Base-by-base conservation (phyloP, 2,329 filamentous ascomycete species). In the Stagonosporopsis rhizophila region DNA sequence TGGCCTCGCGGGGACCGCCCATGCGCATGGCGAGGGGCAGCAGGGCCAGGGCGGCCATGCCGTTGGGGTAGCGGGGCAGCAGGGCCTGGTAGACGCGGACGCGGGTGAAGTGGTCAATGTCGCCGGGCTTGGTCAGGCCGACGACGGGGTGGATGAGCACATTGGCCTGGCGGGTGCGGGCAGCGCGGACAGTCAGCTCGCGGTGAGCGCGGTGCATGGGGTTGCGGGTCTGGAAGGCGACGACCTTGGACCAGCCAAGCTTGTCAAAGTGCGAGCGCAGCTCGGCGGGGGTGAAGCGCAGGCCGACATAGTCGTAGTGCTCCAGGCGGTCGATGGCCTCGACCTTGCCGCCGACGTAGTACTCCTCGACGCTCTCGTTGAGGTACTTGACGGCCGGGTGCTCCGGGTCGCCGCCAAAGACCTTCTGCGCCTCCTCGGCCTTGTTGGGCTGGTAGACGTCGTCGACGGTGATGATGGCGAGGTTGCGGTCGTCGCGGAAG, bases 101-200 rank as follows among this genome's bases (percentile, higher is more conserved):
- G 77, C 95, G 92, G 71, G 95, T 99, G 83, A 99, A 99, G 85
- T 99, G 95, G 81, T 99, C 95, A 76, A 99, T 99, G 79, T 99
- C 95, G 78, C 95, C 95, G 56, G 95, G 95, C 85, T 99, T 99
- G 77, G 95, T 99, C 73, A 99, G 86, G 75, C 95, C 95, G 64
- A 99, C 95, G 64, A 99, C 95, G 59, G 95, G 95, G 83, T 99
- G 95, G 78, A 99, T 99, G 73, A 99, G 89, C 67, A 99, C 95
- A 77, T 99, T 99, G 78, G 95, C 95, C 79, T 97, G 93, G 79
- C 96, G 91, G 55, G 90, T 90, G 71, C 95, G 94, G 65, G 95
- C 95, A 67, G 95, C 95, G 73, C 95, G 92, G 74, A 99, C 95
- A 57, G 95, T 99, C 79, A 99, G 83, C 83, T 99, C 95, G 80